Evolutionary conservation across 2,329 filamentous ascomycete species (phyloP).

Genomic region (Chrysoporthe puriensis): DNA sequence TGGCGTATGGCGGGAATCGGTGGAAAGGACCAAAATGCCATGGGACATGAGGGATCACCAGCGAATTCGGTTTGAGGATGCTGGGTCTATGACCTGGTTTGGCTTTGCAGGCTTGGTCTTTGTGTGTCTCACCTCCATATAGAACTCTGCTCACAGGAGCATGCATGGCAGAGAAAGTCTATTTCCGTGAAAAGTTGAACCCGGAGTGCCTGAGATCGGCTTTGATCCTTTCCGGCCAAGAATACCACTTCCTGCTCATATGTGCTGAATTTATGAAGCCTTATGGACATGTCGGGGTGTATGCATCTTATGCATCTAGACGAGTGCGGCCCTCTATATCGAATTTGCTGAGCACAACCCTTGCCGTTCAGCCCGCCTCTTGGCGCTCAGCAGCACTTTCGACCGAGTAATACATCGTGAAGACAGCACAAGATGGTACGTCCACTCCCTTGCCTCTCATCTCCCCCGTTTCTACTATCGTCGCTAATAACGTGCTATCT

Average conservation of each 20-base stretch:
- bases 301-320: background rate
- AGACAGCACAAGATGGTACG: constrained; percentile 23
- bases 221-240: background rate
- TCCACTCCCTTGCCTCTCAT: background rate
- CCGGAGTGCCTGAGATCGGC: background rate
- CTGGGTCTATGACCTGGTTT: background rate
- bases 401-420: constrained; percentile 7
- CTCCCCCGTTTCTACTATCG: background rate
- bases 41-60: background rate
- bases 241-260: background rate
- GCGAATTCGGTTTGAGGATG: background rate
- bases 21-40: background rate
- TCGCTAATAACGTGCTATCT: background rate
- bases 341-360: background rate
- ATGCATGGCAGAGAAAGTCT: background rate
- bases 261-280: background rate
- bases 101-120: background rate
- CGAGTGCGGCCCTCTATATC: background rate
- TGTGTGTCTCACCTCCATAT: constrained; percentile 1
- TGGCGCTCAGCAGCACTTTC: background rate
- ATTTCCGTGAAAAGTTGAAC: background rate
- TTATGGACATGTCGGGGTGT: background rate
- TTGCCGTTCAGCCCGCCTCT: background rate
- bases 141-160: constrained; percentile 13
- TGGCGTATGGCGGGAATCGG: constrained; percentile 11